phyloP scores from a whole-genome alignment of 1,139 yeast genomes.

The Magnusiomyces suaveolens region DNA sequence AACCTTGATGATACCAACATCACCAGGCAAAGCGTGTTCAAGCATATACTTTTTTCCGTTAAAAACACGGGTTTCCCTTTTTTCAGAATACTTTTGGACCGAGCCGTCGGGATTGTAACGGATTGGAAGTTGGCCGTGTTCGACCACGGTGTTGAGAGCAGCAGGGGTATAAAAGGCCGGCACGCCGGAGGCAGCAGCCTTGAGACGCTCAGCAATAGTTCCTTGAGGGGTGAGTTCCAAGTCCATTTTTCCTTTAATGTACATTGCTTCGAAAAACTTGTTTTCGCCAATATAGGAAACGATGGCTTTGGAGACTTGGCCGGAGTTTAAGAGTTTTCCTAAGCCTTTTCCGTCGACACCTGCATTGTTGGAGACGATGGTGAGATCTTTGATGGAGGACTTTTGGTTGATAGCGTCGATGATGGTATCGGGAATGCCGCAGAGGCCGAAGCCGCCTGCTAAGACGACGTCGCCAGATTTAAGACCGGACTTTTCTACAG shows the following conservation, averaged over 20 bases:
- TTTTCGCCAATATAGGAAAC: slow-evolving; percentile 42
- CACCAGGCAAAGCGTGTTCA: slow-evolving; percentile 37
- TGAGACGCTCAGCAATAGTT: slow-evolving; percentile 40
- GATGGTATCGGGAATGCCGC: slow-evolving; percentile 41
- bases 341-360: slow-evolving; percentile 43
- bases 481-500: slow-evolving; percentile 12
- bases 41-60: slow-evolving; percentile 34
- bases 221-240: slow-evolving; percentile 46
- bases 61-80: slow-evolving; percentile 34
- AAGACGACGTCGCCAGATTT: slow-evolving; percentile 27
- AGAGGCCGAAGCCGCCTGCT: slow-evolving; percentile 44
- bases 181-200: slow-evolving; percentile 43
- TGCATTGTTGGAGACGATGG: slow-evolving; percentile 45
- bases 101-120: slow-evolving; percentile 33
- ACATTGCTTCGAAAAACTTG: slow-evolving; percentile 36
- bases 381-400: slow-evolving; percentile 32
- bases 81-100: slow-evolving; percentile 31
- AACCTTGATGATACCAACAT: slow-evolving; percentile 37
- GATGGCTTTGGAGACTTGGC: slow-evolving; percentile 40
- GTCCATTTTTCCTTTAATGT: slow-evolving; percentile 38
- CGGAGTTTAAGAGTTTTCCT: slow-evolving; percentile 35
- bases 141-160: slow-evolving; percentile 43
- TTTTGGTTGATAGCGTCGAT: slow-evolving; percentile 33
- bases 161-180: slow-evolving; percentile 45
- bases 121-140: slow-evolving; percentile 41